Base-by-base conservation (phyloP, 208 protist species). In the Lotmaria passim region DNA sequence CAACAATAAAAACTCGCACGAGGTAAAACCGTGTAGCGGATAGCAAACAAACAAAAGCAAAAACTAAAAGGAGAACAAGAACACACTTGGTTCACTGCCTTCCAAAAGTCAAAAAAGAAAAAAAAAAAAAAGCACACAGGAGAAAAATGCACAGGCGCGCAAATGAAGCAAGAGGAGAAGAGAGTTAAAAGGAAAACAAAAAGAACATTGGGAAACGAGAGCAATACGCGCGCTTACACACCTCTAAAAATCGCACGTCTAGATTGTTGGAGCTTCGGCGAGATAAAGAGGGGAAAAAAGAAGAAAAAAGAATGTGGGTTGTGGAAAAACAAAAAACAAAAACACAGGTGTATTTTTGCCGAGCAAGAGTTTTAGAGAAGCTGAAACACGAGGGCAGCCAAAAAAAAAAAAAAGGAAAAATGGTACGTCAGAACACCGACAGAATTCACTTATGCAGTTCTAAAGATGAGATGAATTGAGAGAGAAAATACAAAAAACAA, bases 401-500 rank as follows among this genome's bases (percentile, higher is more conserved):
- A 19, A 64, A 36, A 72, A 7, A 61, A 43, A 71, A 23, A 48
- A 50, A 59, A 69, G 50, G 36, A 43, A 53, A 44, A 67, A 24
- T 57, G n/a, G 41, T 58, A 23, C 23, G n/a, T n/a, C n/a, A n/a
- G n/a, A n/a, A n/a, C n/a, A n/a, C n/a, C n/a, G n/a, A n/a, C n/a
- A n/a, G n/a, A n/a, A n/a, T n/a, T n/a, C n/a, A n/a, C n/a, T n/a
- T n/a, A n/a, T n/a, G n/a, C n/a, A n/a, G n/a, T n/a, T n/a, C n/a
- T n/a, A 43, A 14, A 68, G 52, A 53, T 28, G 38, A 51, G 7
- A 53, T 39, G 6, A 14, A 14, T 39, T 39, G 12, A 53, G 41
- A 73, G 44, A 47, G 28, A 60, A 21, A 63, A 69, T 69, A 59
- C 31, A 70, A 66, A 77, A 57, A 26, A 57, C 7, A 30, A 50